Percentiles rank a stretch among this genome's conserved stretches.
Conservation (phyloP, 495 filamentous ascomycete species). For the Neurospora cerealis region DNA sequence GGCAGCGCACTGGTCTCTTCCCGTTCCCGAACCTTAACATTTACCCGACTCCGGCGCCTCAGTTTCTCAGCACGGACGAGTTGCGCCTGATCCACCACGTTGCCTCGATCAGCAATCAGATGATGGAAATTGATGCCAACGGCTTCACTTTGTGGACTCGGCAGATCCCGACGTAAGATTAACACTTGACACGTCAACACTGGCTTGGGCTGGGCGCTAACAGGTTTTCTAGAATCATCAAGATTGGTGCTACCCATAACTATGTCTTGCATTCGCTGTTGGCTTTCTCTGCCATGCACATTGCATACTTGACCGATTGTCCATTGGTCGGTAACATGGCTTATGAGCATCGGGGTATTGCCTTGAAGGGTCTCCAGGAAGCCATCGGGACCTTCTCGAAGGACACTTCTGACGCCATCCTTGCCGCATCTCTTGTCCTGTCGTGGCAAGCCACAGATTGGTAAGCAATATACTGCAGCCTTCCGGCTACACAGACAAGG, state of each 20-base stretch:
- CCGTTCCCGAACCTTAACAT: conserved; percentile 78
- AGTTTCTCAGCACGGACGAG: conserved; percentile 61
- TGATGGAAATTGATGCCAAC: conserved; percentile 65
- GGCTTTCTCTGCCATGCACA: conserved; percentile 81
- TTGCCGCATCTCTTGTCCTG: conserved; percentile 84
- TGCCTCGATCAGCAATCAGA: conserved; percentile 71
- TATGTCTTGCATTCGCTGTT: conserved; percentile 93
- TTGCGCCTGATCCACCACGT: conserved; percentile 87
- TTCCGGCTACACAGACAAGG: conserved; percentile 15
- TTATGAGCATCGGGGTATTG: conserved; percentile 74
- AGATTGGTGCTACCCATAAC: conserved; percentile 64
- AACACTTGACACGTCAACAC: background rate
- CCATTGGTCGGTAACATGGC: conserved; percentile 74
- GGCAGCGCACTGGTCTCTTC: conserved; percentile 74
- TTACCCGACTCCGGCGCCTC: conserved; percentile 53
- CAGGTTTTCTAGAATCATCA: conserved; percentile 57
- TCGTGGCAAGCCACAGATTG: conserved; percentile 97
- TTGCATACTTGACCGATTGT: conserved; percentile 77
- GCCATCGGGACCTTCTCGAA: conserved; percentile 78
- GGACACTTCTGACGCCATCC: conserved; percentile 80
- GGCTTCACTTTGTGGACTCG: conserved; percentile 85
- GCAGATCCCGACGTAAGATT: conserved; percentile 76
- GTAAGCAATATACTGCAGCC: conserved; percentile 48
- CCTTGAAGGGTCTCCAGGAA: conserved; percentile 78
- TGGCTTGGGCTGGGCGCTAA: conserved; percentile 14